Conservation (phyloP, 768 basidiomycete genomes). For the Pulveroboletus frians region DNA sequence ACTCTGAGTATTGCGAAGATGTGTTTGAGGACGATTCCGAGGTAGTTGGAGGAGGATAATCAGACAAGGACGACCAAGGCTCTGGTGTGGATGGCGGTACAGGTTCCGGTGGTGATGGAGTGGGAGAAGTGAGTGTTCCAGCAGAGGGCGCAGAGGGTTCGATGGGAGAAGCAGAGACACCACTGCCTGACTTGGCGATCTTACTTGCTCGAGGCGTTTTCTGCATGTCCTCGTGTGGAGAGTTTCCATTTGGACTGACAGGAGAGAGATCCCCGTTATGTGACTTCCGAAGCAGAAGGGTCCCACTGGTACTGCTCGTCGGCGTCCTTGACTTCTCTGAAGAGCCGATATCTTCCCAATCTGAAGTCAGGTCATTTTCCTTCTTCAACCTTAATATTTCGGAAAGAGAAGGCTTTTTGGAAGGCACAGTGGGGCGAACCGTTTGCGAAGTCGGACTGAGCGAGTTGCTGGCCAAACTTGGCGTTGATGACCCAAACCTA, state of each 20-base stretch:
- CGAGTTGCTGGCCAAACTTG: conserved; percentile 35
- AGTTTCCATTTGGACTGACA: conserved; percentile 25
- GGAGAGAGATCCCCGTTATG: conserved; percentile 29
- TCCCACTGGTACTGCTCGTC: conserved; percentile 40
- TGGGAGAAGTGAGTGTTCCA: conserved; percentile 33
- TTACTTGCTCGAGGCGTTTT: conserved; percentile 34
- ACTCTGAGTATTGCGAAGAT: conserved; percentile 60
- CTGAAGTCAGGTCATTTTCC: conserved; percentile 49
- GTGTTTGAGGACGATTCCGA: conserved; percentile 74
- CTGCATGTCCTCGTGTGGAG: conserved; percentile 26
- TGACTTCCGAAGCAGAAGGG: conserved; percentile 24
- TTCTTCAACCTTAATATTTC: conserved; percentile 57
- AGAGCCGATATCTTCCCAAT: conserved; percentile 61
- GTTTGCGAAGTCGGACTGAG: conserved; percentile 31
- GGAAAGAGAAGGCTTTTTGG: conserved; percentile 62
- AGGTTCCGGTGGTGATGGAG: conserved; percentile 49
- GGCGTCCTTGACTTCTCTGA: conserved; percentile 44
- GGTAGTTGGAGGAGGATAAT: conserved; percentile 63
- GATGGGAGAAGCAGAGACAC: conserved; percentile 15
- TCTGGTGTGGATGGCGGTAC: conserved; percentile 66
- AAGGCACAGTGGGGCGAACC: conserved; percentile 35
- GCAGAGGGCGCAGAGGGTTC: conserved; percentile 16
- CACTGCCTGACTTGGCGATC: conserved; percentile 27
- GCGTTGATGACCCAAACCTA: conserved; percentile 46
- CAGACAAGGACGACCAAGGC: conserved; percentile 71